These are phyloP conservation scores for Amaranthus palmeri DNA, from an alignment of 148 eudicot genomes.

Conservation along the genomic window DNA sequence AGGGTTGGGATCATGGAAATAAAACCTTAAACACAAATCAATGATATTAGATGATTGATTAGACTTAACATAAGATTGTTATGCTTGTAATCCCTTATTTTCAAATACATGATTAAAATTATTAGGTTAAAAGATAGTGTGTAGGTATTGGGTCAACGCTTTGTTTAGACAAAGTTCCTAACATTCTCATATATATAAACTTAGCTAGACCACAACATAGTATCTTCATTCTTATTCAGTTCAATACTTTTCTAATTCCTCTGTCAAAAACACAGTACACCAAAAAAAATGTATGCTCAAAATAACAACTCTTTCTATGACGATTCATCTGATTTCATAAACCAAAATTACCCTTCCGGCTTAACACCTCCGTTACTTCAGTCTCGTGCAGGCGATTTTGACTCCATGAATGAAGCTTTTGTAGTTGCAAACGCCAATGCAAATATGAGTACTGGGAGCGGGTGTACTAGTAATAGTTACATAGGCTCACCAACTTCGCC, in stretches of 20 bases:
- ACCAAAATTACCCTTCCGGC: slow-evolving; percentile 24
- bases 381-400: slow-evolving; percentile 22
- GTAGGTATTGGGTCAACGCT: slow-evolving; percentile 31
- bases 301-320: slow-evolving; percentile 17
- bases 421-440: slow-evolving; percentile 20
- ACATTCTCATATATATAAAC: slow-evolving; percentile 21
- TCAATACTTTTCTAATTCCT: background rate
- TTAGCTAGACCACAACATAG: slow-evolving; percentile 13
- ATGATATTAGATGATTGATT: background rate
- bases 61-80: slow-evolving; percentile 5
- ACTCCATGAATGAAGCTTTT: slow-evolving; percentile 20
- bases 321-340: slow-evolving; percentile 19
- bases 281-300: slow-evolving; percentile 24
- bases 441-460: slow-evolving; percentile 25
- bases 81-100: background rate
- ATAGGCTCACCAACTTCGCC: slow-evolving; percentile 36
- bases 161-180: slow-evolving; percentile 11
- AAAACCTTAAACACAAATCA: background rate
- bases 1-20: background rate
- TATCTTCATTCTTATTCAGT: slow-evolving; percentile 20
- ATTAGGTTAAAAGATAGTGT: background rate
- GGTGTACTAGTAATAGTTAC: slow-evolving; percentile 33
- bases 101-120: background rate
- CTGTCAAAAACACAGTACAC: slow-evolving; percentile 2
- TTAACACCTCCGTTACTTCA: slow-evolving; percentile 22